A percentile compares a stretch with the other conserved stretches of the same genome.
Evolutionary conservation across 2,329 filamentous ascomycete genomes (phyloP).

Genomic region (Xylariaceae sp.): DNA sequence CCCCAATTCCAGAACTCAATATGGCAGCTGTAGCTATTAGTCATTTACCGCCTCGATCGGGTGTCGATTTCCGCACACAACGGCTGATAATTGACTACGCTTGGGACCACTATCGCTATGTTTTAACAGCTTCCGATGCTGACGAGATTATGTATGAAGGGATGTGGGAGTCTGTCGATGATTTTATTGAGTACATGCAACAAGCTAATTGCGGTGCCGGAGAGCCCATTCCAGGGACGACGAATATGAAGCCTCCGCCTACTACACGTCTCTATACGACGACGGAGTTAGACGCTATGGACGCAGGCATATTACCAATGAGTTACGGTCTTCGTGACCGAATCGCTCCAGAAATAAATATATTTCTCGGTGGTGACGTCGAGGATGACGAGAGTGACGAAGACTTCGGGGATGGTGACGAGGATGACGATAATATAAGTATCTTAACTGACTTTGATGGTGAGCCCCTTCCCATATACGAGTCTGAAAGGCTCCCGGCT

Average conservation of each 20-base stretch:
- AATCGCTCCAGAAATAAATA: no score
- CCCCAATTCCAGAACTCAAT: background rate
- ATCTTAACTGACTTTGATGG: background rate
- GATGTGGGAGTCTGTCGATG: background rate
- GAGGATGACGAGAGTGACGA: background rate
- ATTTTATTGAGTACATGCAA: slow-evolving; percentile 3
- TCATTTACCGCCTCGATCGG: background rate
- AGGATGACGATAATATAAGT: background rate
- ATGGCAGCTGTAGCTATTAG: background rate
- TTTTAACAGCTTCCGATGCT: background rate
- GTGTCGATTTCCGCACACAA: background rate
- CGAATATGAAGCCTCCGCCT: background rate
- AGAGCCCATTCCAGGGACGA: background rate
- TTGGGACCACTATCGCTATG: background rate
- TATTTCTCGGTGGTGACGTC: background rate
- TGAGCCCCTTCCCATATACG: background rate
- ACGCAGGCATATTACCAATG: background rate
- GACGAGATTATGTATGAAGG: background rate
- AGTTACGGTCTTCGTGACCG: background rate
- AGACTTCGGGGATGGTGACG: background rate
- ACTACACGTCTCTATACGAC: background rate
- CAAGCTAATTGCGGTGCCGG: background rate
- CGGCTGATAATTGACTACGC: background rate
- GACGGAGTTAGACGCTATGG: background rate
- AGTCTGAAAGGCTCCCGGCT: background rate